Evolutionary conservation across 2,329 filamentous ascomycete genomes (phyloP).

Genomic region (Colletotrichum chrysophilum): DNA sequence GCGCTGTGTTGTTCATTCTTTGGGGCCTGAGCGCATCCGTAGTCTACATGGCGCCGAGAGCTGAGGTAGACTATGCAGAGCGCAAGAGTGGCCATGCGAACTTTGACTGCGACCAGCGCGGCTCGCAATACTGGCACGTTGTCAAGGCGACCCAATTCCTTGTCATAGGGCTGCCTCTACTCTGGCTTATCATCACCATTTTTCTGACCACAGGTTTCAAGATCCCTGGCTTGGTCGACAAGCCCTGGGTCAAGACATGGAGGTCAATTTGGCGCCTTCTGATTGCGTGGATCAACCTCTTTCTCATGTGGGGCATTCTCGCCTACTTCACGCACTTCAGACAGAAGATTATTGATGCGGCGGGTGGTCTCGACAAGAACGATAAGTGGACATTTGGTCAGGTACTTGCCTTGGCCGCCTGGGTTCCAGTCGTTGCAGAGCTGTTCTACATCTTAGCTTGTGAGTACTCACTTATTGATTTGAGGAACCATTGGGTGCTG

Average conservation of each 20-base stretch:
- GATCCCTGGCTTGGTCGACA: conserved; percentile 8
- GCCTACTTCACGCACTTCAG: conserved; percentile 30
- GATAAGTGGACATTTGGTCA: conserved; percentile 35
- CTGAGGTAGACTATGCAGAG: neutral
- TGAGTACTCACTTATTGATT: conserved; percentile 18
- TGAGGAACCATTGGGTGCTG: neutral
- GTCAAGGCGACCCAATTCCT: conserved; percentile 15
- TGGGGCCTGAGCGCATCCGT: conserved; percentile 12
- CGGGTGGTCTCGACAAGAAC: conserved; percentile 25
- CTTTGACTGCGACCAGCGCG: conserved; percentile 17
- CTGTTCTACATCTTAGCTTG: conserved; percentile 29
- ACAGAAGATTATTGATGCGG: neutral
- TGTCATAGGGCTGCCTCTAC: conserved; percentile 1
- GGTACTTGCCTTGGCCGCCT: conserved; percentile 32
- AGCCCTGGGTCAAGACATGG: conserved; percentile 3
- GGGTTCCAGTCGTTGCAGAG: conserved; percentile 32
- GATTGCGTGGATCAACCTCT: conserved; percentile 17
- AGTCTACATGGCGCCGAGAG: conserved; percentile 8
- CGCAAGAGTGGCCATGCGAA: conserved; percentile 10
- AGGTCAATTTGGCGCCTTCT: conserved; percentile 3
- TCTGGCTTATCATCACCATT: neutral
- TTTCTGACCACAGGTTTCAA: conserved; percentile 8
- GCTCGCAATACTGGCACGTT: conserved; percentile 16
- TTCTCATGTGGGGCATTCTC: conserved; percentile 33
- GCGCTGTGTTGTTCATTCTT: conserved; percentile 1